Conservation (phyloP, 345 rosid genomes). For the Noccaea caerulescens region DNA sequence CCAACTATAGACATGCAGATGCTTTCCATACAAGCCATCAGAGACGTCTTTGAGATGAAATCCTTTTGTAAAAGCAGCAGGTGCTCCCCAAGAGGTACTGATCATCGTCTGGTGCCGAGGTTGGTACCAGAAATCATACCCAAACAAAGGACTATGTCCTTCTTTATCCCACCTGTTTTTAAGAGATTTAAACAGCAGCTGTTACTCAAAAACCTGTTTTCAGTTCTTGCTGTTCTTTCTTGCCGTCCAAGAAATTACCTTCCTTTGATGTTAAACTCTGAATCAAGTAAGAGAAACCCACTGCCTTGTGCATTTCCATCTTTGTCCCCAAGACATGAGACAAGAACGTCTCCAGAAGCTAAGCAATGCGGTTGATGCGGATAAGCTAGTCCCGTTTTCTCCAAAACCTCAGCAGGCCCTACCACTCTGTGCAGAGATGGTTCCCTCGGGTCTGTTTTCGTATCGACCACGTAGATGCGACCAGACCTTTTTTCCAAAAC, state of each 20-base stretch:
- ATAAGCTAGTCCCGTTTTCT: conserved; percentile 79
- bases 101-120: conserved; percentile 88
- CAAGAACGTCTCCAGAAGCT: conserved; percentile 78
- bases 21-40: conserved; percentile 84
- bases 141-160: conserved; percentile 73
- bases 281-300: conserved; percentile 87
- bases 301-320: conserved; percentile 85
- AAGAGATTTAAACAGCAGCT: neutral
- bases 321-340: conserved; percentile 86
- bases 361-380: conserved; percentile 97
- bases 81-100: conserved; percentile 94
- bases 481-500: conserved; percentile 60
- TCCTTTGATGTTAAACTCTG: conserved; percentile 78
- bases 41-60: conserved; percentile 74
- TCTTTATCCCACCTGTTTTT: conserved; percentile 77
- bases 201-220: neutral
- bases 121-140: conserved; percentile 94
- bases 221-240: neutral
- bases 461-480: conserved; percentile 68
- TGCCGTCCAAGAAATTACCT: neutral
- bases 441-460: conserved; percentile 63
- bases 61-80: conserved; percentile 77
- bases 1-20: conserved; percentile 80
- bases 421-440: conserved; percentile 76
- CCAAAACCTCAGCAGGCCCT: conserved; percentile 54